phyloP scores from a whole-genome alignment of 75 land plant species.

The Selaginella tamariscina region DNA sequence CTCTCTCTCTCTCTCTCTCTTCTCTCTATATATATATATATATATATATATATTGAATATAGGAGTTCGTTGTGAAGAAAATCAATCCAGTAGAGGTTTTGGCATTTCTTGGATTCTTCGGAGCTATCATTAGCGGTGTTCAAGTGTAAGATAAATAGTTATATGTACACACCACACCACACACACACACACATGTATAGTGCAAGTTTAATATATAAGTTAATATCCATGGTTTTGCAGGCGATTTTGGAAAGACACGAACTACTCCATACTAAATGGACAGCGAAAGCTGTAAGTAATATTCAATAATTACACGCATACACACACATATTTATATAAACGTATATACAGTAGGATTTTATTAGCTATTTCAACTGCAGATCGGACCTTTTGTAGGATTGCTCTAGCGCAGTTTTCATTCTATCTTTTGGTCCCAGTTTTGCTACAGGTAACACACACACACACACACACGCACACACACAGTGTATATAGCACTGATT shows the following conservation, averaged over 20 bases:
- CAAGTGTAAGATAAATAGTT: too few species aligned
- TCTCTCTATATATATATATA: too few species aligned
- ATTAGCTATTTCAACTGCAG: too few species aligned
- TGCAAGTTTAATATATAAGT: not conserved
- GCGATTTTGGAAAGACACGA: not conserved
- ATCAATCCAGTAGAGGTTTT: slow-evolving; percentile 76
- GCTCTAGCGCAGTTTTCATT: not conserved
- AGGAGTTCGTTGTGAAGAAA: slow-evolving; percentile 85
- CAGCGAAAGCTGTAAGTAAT: not conserved
- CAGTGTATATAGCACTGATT: too few species aligned
- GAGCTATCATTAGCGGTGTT: slow-evolving; percentile 69
- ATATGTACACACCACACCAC: too few species aligned
- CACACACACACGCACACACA: not conserved
- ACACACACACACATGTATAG: too few species aligned
- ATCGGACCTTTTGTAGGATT: not conserved
- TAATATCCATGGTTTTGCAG: not conserved
- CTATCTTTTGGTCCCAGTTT: not conserved
- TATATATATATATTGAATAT: too few species aligned
- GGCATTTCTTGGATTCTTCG: slow-evolving; percentile 91
- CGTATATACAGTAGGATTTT: too few species aligned
- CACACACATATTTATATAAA: not conserved
- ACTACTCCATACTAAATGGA: not conserved
- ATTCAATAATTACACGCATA: not conserved
- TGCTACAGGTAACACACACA: not conserved
- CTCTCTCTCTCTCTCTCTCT: too few species aligned